Conservation (phyloP, 305 asterid genomes). For the Fraxinus sp. region DNA sequence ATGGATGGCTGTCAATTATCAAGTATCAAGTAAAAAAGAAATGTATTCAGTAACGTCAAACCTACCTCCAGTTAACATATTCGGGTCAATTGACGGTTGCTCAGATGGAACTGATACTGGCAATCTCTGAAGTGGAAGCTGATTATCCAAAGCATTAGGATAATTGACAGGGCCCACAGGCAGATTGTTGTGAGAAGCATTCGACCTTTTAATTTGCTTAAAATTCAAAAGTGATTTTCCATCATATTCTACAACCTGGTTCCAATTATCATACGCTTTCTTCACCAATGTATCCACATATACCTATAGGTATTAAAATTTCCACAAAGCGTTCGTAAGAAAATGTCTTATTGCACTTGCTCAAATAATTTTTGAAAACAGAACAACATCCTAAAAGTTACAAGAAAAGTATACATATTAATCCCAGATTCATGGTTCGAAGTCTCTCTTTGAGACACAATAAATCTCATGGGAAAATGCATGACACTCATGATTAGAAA, state of each 20-base stretch:
- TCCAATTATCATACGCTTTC: slow-evolving; percentile 94
- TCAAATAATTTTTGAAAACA: not conserved
- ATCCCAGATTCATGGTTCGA: not conserved
- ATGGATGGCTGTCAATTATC: not conserved
- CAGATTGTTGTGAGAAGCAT: slow-evolving; percentile 43
- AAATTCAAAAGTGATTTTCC: slow-evolving; percentile 75
- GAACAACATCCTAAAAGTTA: not conserved
- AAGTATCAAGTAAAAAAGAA: not conserved
- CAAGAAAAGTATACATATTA: not conserved
- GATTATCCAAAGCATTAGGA: slow-evolving; percentile 58
- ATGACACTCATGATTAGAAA: not conserved
- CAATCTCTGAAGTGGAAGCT: slow-evolving; percentile 49
- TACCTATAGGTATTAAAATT: slow-evolving; percentile 47
- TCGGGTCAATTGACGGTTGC: slow-evolving; percentile 52
- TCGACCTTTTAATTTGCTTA: slow-evolving; percentile 58
- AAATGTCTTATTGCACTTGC: not conserved
- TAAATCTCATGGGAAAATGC: not conserved
- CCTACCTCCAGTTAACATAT: slow-evolving; percentile 66
- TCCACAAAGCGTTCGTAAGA: not conserved
- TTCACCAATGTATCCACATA: slow-evolving; percentile 80
- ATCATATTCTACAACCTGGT: slow-evolving; percentile 88
- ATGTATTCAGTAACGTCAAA: not conserved
- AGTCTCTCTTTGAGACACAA: not conserved
- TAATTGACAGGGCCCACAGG: slow-evolving; percentile 56
- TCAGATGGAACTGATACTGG: slow-evolving; percentile 49